Evolutionary conservation across 2,329 filamentous ascomycete species (phyloP).

Genomic region (Ceratocystis huliohia): DNA sequence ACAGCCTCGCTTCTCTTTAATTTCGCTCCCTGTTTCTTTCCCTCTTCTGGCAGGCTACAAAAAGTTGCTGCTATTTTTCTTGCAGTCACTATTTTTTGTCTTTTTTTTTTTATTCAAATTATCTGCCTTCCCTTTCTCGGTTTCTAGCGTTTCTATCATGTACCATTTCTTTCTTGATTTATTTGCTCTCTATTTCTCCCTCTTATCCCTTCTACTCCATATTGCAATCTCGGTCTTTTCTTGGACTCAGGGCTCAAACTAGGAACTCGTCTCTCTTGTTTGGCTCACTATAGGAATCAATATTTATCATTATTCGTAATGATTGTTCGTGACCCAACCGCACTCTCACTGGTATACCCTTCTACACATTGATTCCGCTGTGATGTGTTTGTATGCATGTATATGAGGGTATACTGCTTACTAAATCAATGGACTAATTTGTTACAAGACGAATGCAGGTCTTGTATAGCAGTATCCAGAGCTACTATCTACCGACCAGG

Average conservation of each 20-base stretch:
- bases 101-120: slow-evolving; percentile 21
- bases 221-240: background rate
- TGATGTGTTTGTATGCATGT: too few species aligned
- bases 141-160: slow-evolving; percentile 6
- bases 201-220: background rate
- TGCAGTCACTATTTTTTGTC: slow-evolving; percentile 20
- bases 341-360: background rate
- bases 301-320: background rate
- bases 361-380: too few species aligned
- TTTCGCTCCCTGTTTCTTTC: background rate
- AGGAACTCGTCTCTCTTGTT: background rate
- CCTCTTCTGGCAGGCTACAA: background rate
- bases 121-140: slow-evolving; percentile 18
- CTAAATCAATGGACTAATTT: background rate
- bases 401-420: background rate
- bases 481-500: background rate
- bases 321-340: background rate
- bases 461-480: background rate
- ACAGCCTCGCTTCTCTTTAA: background rate
- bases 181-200: background rate
- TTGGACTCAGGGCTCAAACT: background rate
- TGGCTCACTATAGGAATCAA: background rate
- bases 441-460: background rate
- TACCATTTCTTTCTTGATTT: slow-evolving; percentile 1
- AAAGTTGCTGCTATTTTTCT: background rate